These are phyloP conservation scores for Yamadazyma spencermartinsiae DNA, from an alignment of 1,139 yeast genomes.

Conservation along the genomic window DNA sequence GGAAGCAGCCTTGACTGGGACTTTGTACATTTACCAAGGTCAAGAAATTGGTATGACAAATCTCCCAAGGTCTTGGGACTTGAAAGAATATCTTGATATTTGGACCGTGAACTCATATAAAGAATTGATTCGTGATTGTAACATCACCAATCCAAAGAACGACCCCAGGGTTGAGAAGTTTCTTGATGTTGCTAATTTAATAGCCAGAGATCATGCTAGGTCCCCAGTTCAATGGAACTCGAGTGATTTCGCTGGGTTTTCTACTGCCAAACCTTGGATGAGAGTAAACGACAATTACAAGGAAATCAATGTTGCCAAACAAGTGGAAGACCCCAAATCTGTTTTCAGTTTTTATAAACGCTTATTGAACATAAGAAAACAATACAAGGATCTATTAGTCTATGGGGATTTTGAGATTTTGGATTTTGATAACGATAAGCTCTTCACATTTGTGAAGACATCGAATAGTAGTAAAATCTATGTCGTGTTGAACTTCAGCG, in stretches of 20 bases:
- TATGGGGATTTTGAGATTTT: slow-evolving; percentile 48
- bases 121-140: slow-evolving; percentile 29
- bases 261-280: slow-evolving; percentile 55
- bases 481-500: slow-evolving; percentile 46
- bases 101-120: slow-evolving; percentile 43
- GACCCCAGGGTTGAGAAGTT: slow-evolving; percentile 25
- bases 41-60: slow-evolving; percentile 60
- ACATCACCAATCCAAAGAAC: slow-evolving; percentile 19
- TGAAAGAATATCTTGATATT: slow-evolving; percentile 51
- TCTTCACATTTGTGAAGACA: slow-evolving; percentile 40
- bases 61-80: slow-evolving; percentile 43
- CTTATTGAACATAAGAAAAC: slow-evolving; percentile 44
- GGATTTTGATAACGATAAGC: slow-evolving; percentile 37
- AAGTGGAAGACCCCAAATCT: slow-evolving; percentile 45
- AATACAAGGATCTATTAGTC: slow-evolving; percentile 39
- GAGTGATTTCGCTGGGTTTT: slow-evolving; percentile 46
- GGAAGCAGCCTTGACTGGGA: slow-evolving; percentile 50
- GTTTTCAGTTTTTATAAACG: slow-evolving; percentile 45
- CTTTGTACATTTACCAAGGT: slow-evolving; percentile 57
- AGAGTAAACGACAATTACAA: slow-evolving; percentile 48
- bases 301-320: slow-evolving; percentile 47
- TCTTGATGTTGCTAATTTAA: slow-evolving; percentile 31
- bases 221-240: slow-evolving; percentile 59
- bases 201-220: slow-evolving; percentile 54
- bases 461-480: slow-evolving; percentile 23